Percentiles rank a stretch among this genome's conserved stretches.
phyloP scores from a whole-genome alignment of 495 filamentous ascomycete genomes.

The Annulohypoxylon maeteangense region DNA sequence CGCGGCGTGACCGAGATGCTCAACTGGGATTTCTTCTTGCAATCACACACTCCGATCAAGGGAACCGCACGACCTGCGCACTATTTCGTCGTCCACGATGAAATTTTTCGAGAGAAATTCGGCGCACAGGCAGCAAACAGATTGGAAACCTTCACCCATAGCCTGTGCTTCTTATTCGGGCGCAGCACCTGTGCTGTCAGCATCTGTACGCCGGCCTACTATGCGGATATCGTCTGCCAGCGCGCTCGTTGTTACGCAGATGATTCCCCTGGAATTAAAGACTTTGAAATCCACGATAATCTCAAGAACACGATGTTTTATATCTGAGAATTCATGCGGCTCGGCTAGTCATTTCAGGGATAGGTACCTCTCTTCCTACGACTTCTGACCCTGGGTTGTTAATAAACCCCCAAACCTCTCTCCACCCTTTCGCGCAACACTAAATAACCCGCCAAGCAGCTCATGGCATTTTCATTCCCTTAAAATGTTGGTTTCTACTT shows the following conservation, averaged over 20 bases:
- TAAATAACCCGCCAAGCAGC: not conserved
- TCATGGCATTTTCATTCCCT: not conserved
- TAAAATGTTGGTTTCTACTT: not conserved
- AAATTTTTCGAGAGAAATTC: slow-evolving; percentile 59
- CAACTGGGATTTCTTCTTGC: slow-evolving; percentile 78
- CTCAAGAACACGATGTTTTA: slow-evolving; percentile 74
- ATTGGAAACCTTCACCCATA: slow-evolving; percentile 67
- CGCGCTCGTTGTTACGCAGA: slow-evolving; percentile 69
- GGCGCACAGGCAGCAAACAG: slow-evolving; percentile 57
- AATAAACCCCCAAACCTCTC: not conserved
- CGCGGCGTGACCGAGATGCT: slow-evolving; percentile 72
- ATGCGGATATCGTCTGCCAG: slow-evolving; percentile 73
- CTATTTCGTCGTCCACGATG: slow-evolving; percentile 73
- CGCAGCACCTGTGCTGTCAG: slow-evolving; percentile 74
- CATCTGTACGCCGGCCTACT: slow-evolving; percentile 75
- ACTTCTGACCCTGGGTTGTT: too few relatives aligned
- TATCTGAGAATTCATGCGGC: slow-evolving; percentile 53
- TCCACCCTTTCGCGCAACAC: too few relatives aligned
- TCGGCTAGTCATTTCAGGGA: not conserved
- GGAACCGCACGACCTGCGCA: slow-evolving; percentile 84
- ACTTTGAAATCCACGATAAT: slow-evolving; percentile 52
- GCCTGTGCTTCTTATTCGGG: slow-evolving; percentile 72
- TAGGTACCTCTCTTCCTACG: too few relatives aligned
- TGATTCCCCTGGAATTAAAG: slow-evolving; percentile 38
- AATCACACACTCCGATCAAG: slow-evolving; percentile 75